Percentiles rank a stretch among this genome's conserved stretches.
Evolutionary conservation across 306 rosid species (phyloP).

Genomic region (Astragalus glycyphyllos): DNA sequence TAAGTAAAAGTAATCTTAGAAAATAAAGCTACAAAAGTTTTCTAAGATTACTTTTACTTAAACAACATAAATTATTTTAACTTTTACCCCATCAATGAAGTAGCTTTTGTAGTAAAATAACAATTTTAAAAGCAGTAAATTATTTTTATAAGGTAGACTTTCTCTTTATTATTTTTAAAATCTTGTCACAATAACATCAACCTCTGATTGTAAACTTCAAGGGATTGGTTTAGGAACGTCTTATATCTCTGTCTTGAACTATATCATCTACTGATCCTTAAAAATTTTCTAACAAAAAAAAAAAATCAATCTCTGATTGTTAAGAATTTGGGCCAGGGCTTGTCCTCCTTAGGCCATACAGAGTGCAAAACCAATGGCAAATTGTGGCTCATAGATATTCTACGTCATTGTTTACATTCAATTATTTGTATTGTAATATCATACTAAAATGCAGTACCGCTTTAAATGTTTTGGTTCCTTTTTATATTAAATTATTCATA

Average conservation of each 20-base stretch:
- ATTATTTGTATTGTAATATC: conserved; percentile 1
- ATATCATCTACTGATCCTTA: too few species aligned
- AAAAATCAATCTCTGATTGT: background rate
- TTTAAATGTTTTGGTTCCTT: too few species aligned
- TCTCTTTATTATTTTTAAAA: background rate
- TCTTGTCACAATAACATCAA: background rate
- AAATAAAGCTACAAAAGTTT: too few species aligned
- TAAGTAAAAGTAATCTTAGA: too few species aligned
- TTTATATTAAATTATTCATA: too few species aligned
- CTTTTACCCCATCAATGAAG: background rate
- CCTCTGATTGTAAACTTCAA: too few species aligned
- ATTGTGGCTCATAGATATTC: conserved; percentile 39
- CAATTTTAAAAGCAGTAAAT: background rate
- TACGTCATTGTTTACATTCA: conserved; percentile 1
- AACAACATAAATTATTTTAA: too few species aligned
- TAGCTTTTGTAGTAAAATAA: background rate
- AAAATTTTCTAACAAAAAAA: too few species aligned
- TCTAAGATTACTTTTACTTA: too few species aligned
- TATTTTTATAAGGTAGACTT: background rate
- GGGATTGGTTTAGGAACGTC: too few species aligned
- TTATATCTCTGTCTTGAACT: too few species aligned
- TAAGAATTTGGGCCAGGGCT: conserved; percentile 38
- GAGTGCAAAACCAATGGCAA: background rate
- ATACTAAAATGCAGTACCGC: background rate
- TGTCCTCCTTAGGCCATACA: conserved; percentile 31